These are phyloP conservation scores for Didymella pinodella DNA, from an alignment of 2,329 filamentous ascomycete species.

Conservation along the genomic window DNA sequence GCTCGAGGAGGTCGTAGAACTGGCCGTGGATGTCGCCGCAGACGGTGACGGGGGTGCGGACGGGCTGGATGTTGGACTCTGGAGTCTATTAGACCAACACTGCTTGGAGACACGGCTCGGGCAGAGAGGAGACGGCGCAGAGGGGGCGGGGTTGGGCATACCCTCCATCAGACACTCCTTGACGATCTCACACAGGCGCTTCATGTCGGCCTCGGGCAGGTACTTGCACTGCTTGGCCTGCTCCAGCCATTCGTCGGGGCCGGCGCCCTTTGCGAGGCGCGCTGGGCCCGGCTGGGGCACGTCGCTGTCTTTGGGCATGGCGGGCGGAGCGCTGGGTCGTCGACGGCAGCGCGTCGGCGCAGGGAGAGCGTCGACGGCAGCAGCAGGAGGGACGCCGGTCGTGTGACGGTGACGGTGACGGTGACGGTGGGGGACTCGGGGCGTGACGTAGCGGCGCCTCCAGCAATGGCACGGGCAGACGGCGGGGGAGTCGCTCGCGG, in stretches of 20 bases:
- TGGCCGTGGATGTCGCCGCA: constrained; percentile 99
- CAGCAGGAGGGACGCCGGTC: constrained; percentile 24
- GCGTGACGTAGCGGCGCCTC: constrained; percentile 38
- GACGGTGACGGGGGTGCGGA: constrained; percentile 92
- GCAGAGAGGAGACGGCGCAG: not conserved
- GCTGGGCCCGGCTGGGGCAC: constrained; percentile 92
- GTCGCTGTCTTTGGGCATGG: constrained; percentile 62
- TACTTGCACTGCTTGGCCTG: constrained; percentile 98
- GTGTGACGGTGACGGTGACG: constrained; percentile 49
- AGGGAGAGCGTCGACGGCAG: constrained; percentile 19
- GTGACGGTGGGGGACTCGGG: constrained; percentile 41
- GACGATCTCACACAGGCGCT: constrained; percentile 97
- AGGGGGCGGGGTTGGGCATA: constrained; percentile 50
- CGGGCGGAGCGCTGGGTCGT: constrained; percentile 2
- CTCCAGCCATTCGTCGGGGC: constrained; percentile 94
- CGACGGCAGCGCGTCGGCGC: not conserved
- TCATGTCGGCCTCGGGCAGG: constrained; percentile 95
- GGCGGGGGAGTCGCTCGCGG: constrained; percentile 13
- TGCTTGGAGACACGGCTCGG: too few species aligned
- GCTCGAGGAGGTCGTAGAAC: constrained; percentile 96
- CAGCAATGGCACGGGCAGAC: constrained; percentile 30
- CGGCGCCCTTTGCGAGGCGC: constrained; percentile 80
- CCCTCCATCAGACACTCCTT: constrained; percentile 99
- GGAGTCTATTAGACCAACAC: not conserved
- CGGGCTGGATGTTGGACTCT: constrained; percentile 99